Evolutionary conservation across 164 flowering plant genomes (phyloP), one percentile per base, ranked within the genome.

Genomic region (Berberis vulgaris): DNA sequence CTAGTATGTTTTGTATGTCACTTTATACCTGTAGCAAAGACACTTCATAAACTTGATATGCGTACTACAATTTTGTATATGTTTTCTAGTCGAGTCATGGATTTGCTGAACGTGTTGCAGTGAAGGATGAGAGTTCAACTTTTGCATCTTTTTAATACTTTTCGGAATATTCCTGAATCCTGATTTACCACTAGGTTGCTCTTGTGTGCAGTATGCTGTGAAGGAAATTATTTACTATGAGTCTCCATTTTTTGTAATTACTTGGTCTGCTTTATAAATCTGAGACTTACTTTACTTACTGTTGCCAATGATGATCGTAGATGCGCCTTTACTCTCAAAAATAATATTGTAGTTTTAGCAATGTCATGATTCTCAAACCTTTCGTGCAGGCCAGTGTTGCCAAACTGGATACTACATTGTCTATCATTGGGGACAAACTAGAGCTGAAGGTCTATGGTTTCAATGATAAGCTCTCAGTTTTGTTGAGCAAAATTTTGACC

Each of bases 401-500:
- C 50, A 94, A 86, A 76, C 75, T 94, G 72, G 99, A 87, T 68
- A 86, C 96, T 62, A 80, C 99, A 40, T 66, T 94, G 61, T 86
- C 93, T 66, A 63, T 84, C 41, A 67, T 68, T 52, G 73, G 89
- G 59, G 97, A 89, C 73, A 88, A 85, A 72, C 74, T 94, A 69
- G 93, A 91, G 84, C 73, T 94, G 43, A 91, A 80, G 80, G 72
- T 91, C 43, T 91, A 82, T 77, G 99, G 99, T 63, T 94, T 94
- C 76, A 94, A 86, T 74, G 93, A 91, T 57, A 94, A 89, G 82
- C 83, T 94, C 66, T 78, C 89, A 40, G 73, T 74, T 67, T 84
- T 94, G 12, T 69, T 91, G 71, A 71, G 82, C 45, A 81, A 82
- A 71, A 64, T 94, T 66, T 76, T 94, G 78, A 76, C 71, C 49